Base-by-base conservation (phyloP, 2,329 filamentous ascomycete genomes). In the Cladophialophora psammophila region DNA sequence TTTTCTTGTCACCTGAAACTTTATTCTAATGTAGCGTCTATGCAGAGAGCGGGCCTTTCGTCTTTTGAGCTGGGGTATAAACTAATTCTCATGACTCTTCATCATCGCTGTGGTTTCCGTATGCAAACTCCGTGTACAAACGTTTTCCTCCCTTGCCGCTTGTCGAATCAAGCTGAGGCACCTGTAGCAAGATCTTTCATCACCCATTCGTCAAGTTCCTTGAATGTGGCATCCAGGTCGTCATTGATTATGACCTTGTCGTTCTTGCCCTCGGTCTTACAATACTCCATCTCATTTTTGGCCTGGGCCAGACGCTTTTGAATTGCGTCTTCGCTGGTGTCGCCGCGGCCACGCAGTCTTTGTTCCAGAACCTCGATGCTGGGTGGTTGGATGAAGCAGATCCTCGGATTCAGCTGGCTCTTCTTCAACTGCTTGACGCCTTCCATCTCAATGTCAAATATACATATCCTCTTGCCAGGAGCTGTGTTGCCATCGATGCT, bases 361-460 rank as follows among this genome's bases (percentile, higher is more conserved):
- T 86, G 78, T 82, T 96, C 93, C 42, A 97, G 84, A 58, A 88
- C 85, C 74, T 91, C 88, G 72, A 91, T 80, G 3, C 87, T 90
- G 0, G 94, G 94, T 12, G 94, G 94, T 40, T 91, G 87, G 69
- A 97, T 86, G 80, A 97, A 97, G 72, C 96, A 81, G 81, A 92
- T 97, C 63, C 92, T 88, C 7, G 93, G 91, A 64, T 89, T 85
- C 69, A 94, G 86, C 72, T 85, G 85, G 58, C 90, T 91, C 69
- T 86, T 86, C 79, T 93, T 93, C 75, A 97, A 91, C 81, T 97
- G 94, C 83, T 97, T 97, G 66, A 97, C 93, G 68, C 94, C 94
- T 86, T 88, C 93, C 92, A 97, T 97, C 85, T 97, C 94, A 76
- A 97, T 98, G 78, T 98, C 94, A 72, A 97, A 82, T 56, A 97